Evolutionary conservation across 495 filamentous ascomycete genomes (phyloP), one percentile per base, ranked within the genome.

Genomic region (Penicillium chermesinum): DNA sequence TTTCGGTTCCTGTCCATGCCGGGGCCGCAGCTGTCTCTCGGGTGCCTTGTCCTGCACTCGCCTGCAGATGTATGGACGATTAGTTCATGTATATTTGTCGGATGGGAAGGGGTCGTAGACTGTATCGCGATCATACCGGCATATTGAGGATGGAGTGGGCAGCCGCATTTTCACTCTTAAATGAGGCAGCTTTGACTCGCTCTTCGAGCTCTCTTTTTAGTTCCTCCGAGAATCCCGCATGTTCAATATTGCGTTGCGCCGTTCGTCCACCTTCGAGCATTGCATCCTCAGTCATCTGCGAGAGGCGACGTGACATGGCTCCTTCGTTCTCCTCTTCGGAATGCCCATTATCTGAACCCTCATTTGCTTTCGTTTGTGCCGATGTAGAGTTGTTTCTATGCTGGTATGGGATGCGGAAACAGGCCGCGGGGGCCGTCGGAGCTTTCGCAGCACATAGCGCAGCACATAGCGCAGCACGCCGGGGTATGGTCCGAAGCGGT

Each of bases 161-260:
- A 42, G 74, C 64, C 12, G 85, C 71, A 71, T 95, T 61, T 21
- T 91, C 78, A 40, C 73, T 80, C 46, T 72, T 76, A 64, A 96
- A 94, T 19, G 82, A 74, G 17, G 84, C 79, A 34, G 75, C 77
- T 46, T 82, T 78, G 3, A 97, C 75, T 55, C 84, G 84, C 53
- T 85, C 83, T 44, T 91, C 80, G 3, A 98, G 73, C 47, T 79
- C 66, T 50, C 69, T 68, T 59, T 89, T 94, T 50, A 97, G 69
- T 48, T 95, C 89, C 14, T 90, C 86, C 44, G 83, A 85, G 71
- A 98, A 95, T 21, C 87, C 88, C 38, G 87, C 88, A 46, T 94
- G 85, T 57, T 86, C 74, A 12, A 96, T 74, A n/a, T 85, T 87
- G 57, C 83, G 84, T 37, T 70, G 76, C 32, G 87, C 84, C 35